These are phyloP conservation scores for Blastobotrys niveus DNA, from an alignment of 1,139 yeast genomes.

Conservation along the genomic window DNA sequence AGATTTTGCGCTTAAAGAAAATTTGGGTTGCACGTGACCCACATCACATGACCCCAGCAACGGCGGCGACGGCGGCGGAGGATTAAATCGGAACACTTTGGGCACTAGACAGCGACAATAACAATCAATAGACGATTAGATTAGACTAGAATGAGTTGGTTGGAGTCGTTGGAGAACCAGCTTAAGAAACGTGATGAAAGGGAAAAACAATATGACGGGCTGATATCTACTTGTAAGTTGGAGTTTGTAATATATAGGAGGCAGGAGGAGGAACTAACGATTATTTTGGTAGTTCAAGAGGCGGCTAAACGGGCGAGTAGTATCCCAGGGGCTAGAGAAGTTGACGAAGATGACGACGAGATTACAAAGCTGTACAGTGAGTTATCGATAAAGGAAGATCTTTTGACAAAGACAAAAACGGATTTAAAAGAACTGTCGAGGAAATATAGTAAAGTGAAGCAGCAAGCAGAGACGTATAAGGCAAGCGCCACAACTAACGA, in stretches of 20 bases:
- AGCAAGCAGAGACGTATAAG: slow-evolving; percentile 9
- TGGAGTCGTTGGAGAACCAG: slow-evolving; percentile 29
- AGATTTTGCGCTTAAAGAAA: too few species aligned
- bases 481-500: background rate
- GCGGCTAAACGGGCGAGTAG: slow-evolving; percentile 18
- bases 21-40: too few species aligned
- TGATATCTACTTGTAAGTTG: slow-evolving; percentile 25
- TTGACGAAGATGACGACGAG: slow-evolving; percentile 20
- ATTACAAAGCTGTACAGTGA: slow-evolving; percentile 22
- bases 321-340: background rate
- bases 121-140: too few species aligned
- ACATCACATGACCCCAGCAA: too few species aligned
- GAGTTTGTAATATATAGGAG: background rate
- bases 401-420: slow-evolving; percentile 11
- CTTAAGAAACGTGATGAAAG: slow-evolving; percentile 26
- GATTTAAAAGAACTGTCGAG: slow-evolving; percentile 11
- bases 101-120: too few species aligned
- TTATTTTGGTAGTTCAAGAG: slow-evolving; percentile 3
- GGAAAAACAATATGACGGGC: slow-evolving; percentile 23
- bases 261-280: background rate
- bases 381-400: slow-evolving; percentile 21
- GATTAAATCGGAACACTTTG: too few species aligned
- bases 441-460: slow-evolving; percentile 12
- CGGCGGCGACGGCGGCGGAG: too few species aligned
- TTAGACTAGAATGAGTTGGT: slow-evolving; percentile 13